A percentile compares a stretch with the other conserved stretches of the same genome.
Conservation (phyloP, 2,329 filamentous ascomycete species). For the Botrytis paeoniae region DNA sequence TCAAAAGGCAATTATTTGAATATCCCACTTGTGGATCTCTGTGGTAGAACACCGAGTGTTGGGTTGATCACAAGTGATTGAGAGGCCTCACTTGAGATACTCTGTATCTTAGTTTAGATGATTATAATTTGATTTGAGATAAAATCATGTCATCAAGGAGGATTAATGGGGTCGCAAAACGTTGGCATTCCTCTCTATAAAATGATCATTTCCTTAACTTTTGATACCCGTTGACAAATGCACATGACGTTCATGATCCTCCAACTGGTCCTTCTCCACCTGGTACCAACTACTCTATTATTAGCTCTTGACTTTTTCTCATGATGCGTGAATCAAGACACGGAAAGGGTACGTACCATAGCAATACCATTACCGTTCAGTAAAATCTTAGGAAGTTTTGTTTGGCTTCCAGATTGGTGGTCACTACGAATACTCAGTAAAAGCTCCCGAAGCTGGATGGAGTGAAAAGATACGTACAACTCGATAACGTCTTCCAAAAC, state of each 20-base stretch:
- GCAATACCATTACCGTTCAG: constrained; percentile 98
- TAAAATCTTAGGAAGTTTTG: constrained; percentile 89
- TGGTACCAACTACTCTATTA: constrained; percentile 61
- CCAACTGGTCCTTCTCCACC: constrained; percentile 66
- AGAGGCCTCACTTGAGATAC: no score
- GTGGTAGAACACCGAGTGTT: background rate
- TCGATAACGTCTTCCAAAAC: constrained; percentile 96
- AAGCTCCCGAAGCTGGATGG: background rate
- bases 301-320: constrained; percentile 14
- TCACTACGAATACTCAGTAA: constrained; percentile 62
- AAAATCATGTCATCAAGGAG: background rate
- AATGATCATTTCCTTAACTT: background rate
- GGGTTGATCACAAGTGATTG: background rate
- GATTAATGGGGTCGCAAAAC: background rate
- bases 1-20: background rate
- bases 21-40: background rate
- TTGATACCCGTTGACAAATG: constrained; percentile 6
- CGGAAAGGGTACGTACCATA: constrained; percentile 64
- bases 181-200: background rate
- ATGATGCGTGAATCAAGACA: background rate
- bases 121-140: background rate
- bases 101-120: background rate
- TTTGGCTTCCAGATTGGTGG: constrained; percentile 75
- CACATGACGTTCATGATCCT: constrained; percentile 24
- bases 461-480: constrained; percentile 59